Evolutionary conservation across 306 rosid species (phyloP).

Genomic region (Cicer yamashitae): DNA sequence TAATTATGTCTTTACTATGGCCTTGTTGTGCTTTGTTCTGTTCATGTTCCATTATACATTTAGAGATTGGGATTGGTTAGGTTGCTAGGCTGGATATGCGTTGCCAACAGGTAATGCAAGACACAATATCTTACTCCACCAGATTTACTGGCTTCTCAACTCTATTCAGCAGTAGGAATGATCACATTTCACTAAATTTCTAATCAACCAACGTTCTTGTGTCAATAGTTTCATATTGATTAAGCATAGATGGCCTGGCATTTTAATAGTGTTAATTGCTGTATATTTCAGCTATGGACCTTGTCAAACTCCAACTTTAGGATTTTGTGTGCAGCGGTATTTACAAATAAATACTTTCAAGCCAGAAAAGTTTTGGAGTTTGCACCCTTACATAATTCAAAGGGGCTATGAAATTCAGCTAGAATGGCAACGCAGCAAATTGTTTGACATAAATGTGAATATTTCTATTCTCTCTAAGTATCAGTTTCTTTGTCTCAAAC

Average conservation of each 20-base stretch:
- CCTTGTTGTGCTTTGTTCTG: constrained; percentile 23
- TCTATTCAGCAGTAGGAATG: constrained; percentile 20
- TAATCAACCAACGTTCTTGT: constrained; percentile 22
- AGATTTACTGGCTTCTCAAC: constrained; percentile 36
- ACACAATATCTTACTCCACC: constrained; percentile 10
- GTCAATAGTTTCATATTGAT: constrained; percentile 33
- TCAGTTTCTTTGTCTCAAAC: constrained; percentile 22
- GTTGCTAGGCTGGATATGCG: constrained; percentile 37
- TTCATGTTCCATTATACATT: constrained; percentile 36
- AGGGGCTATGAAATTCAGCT: constrained; percentile 89
- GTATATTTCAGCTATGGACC: constrained; percentile 91
- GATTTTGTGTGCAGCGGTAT: constrained; percentile 96
- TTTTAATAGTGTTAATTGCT: constrained; percentile 33
- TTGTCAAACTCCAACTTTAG: constrained; percentile 97
- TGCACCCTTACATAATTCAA: constrained; percentile 74
- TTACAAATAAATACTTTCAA: constrained; percentile 88
- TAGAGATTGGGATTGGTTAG: constrained; percentile 32
- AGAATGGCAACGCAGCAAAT: constrained; percentile 92
- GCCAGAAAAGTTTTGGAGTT: constrained; percentile 92
- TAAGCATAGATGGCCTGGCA: constrained; percentile 29
- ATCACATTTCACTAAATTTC: constrained; percentile 26
- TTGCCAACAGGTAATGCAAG: constrained; percentile 24
- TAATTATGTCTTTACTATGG: constrained; percentile 24
- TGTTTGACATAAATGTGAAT: constrained; percentile 82
- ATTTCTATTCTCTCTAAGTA: constrained; percentile 36